Evolutionary conservation across 441 rosid species (phyloP).

Genomic region (Euphorbia schlechtendalii): DNA sequence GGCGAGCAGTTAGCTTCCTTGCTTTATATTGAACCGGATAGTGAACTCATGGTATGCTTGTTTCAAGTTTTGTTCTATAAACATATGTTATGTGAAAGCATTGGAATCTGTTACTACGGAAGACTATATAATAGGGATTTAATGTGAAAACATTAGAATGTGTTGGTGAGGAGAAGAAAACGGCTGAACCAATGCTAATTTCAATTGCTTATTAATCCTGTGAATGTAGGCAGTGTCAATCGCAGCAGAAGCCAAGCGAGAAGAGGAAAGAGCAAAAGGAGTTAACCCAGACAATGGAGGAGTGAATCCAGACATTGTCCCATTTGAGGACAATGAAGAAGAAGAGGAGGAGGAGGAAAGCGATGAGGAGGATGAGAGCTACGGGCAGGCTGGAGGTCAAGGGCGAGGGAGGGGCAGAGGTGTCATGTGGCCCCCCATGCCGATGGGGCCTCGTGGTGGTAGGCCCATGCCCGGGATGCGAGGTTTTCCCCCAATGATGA

Average conservation of each 20-base stretch:
- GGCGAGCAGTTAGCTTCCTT: slow-evolving; percentile 93
- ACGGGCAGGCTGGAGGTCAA: slow-evolving; percentile 43
- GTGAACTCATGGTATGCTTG: slow-evolving; percentile 90
- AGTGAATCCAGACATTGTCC: slow-evolving; percentile 96
- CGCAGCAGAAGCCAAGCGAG: slow-evolving; percentile 92
- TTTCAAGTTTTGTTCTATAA: neutral
- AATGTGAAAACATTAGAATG: neutral
- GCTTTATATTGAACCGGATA: slow-evolving; percentile 94
- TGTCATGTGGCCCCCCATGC: slow-evolving; percentile 93
- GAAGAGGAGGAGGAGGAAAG: slow-evolving; percentile 89
- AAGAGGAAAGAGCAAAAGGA: slow-evolving; percentile 97
- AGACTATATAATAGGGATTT: neutral
- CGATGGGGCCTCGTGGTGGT: slow-evolving; percentile 51
- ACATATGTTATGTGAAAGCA: neutral
- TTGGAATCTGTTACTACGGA: neutral
- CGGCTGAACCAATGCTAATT: neutral
- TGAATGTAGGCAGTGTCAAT: slow-evolving; percentile 62
- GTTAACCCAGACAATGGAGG: slow-evolving; percentile 64
- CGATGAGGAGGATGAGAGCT: slow-evolving; percentile 78
- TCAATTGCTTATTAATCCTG: slow-evolving; percentile 14
- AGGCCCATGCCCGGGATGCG: slow-evolving; percentile 87
- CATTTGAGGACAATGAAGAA: slow-evolving; percentile 97
- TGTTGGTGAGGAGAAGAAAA: neutral
- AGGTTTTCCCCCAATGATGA: slow-evolving; percentile 78
- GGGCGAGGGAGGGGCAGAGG: slow-evolving; percentile 96